These are phyloP conservation scores for Selaginella moellendorffii DNA, from an alignment of 75 land plant genomes.

Conservation along the genomic window DNA sequence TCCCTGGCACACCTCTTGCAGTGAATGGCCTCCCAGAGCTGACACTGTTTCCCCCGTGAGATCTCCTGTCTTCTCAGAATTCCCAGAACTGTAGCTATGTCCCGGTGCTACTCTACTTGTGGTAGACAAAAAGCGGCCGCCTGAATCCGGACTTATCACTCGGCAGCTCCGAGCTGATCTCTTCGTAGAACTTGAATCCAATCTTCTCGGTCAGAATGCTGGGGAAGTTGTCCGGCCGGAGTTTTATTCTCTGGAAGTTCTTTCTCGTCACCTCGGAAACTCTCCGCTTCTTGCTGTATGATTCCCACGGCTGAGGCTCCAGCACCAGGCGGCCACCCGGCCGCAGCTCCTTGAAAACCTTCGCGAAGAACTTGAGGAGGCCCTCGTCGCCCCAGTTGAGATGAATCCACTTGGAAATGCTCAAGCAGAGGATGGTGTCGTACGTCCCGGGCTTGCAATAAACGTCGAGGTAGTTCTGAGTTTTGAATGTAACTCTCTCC, in stretches of 20 bases:
- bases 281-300: conserved; percentile 41
- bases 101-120: neutral
- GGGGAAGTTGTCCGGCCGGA: conserved; percentile 23
- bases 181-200: conserved; percentile 55
- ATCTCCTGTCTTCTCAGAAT: too few relatives aligned
- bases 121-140: conserved; percentile 41
- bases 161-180: conserved; percentile 27
- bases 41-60: too few relatives aligned
- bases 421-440: conserved; percentile 27
- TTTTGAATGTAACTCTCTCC: conserved; percentile 41
- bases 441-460: conserved; percentile 21
- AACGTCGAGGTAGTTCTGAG: conserved; percentile 11
- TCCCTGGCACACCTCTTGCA: too few relatives aligned
- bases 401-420: conserved; percentile 92
- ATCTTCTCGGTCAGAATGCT: conserved; percentile 36
- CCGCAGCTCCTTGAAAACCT: conserved; percentile 49
- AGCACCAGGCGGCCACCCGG: conserved; percentile 68
- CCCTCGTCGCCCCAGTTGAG: conserved; percentile 97
- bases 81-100: neutral
- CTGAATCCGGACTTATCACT: conserved; percentile 40
- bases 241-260: conserved; percentile 13
- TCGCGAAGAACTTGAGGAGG: conserved; percentile 49
- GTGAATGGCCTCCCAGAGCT: too few relatives aligned
- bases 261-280: conserved; percentile 50
- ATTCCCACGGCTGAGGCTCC: conserved; percentile 90